These are phyloP conservation scores for Aspergillus sp. DNA, from an alignment of 2,329 filamentous ascomycete genomes.

Conservation along the genomic window DNA sequence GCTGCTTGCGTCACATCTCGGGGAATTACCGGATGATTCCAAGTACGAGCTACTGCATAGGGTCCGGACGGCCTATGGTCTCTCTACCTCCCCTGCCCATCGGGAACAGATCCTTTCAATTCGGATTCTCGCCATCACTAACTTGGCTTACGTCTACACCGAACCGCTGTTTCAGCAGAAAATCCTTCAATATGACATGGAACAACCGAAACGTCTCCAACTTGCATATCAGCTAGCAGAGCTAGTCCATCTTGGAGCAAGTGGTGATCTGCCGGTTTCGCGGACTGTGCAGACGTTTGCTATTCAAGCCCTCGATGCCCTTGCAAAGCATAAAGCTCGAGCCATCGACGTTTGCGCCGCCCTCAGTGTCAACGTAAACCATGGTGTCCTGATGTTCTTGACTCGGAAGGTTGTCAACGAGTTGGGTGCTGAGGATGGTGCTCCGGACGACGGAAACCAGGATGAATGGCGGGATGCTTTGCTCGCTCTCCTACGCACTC, in stretches of 20 bases:
- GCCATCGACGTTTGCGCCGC: constrained; percentile 81
- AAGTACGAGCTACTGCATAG: constrained; percentile 85
- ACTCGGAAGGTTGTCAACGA: constrained; percentile 86
- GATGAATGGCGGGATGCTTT: constrained; percentile 90
- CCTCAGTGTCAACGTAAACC: constrained; percentile 93
- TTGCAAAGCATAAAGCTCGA: constrained; percentile 75
- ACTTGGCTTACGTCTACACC: constrained; percentile 82
- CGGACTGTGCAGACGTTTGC: constrained; percentile 78
- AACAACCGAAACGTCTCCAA: constrained; percentile 85
- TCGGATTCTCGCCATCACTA: constrained; percentile 82
- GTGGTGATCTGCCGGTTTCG: constrained; percentile 67
- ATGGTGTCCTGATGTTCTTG: constrained; percentile 90
- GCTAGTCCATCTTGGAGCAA: constrained; percentile 77
- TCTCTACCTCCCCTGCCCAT: constrained; percentile 63
- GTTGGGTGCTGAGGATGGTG: constrained; percentile 63
- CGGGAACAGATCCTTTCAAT: constrained; percentile 76
- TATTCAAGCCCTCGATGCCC: constrained; percentile 77
- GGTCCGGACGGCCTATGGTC: constrained; percentile 77
- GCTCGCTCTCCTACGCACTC: constrained; percentile 80
- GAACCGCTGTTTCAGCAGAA: constrained; percentile 83
- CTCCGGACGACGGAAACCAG: constrained; percentile 61
- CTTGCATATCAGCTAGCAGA: constrained; percentile 90
- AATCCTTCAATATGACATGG: constrained; percentile 80
- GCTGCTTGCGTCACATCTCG: constrained; percentile 44
- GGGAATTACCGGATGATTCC: constrained; percentile 67